A percentile compares a stretch with the other conserved stretches of the same genome.
Conservation (phyloP, 2,329 filamentous ascomycete genomes). For the Mycogone perniciosa region DNA sequence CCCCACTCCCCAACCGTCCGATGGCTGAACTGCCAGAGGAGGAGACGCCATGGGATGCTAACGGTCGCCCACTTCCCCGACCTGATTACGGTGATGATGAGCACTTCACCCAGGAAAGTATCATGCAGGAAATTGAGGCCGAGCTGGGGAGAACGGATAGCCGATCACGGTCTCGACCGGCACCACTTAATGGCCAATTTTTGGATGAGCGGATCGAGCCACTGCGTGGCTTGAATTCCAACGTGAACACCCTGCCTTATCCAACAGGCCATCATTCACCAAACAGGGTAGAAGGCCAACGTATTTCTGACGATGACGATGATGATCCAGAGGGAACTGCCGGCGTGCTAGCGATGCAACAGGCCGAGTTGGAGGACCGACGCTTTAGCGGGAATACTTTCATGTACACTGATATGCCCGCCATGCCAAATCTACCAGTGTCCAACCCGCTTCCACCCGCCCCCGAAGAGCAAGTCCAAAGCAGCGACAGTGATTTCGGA, state of each 20-base stretch:
- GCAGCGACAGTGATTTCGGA: constrained; percentile 67
- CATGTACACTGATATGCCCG: constrained; percentile 23
- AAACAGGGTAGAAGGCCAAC: background rate
- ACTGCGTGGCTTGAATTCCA: constrained; percentile 45
- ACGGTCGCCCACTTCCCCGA: constrained; percentile 21
- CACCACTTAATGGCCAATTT: constrained; percentile 40
- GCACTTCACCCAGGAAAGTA: constrained; percentile 41
- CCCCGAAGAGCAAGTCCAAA: constrained; percentile 41
- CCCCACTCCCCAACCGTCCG: constrained; percentile 51
- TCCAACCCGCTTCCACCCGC: constrained; percentile 38
- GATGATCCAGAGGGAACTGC: constrained; percentile 85
- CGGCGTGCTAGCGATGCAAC: constrained; percentile 74
- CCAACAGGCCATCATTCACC: constrained; percentile 16
- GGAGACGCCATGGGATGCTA: constrained; percentile 35
- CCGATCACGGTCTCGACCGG: constrained; percentile 27
- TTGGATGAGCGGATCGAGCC: constrained; percentile 41
- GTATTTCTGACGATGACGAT: constrained; percentile 53
- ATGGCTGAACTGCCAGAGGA: constrained; percentile 39
- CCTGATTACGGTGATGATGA: constrained; percentile 28
- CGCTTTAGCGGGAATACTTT: constrained; percentile 32
- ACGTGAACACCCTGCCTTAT: constrained; percentile 35
- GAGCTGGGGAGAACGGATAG: constrained; percentile 37
- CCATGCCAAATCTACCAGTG: constrained; percentile 6
- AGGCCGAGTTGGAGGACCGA: constrained; percentile 74
- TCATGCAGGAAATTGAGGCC: constrained; percentile 54